Conservation (phyloP, 2,329 filamentous ascomycete species). For the Delphinella strobiligena region DNA sequence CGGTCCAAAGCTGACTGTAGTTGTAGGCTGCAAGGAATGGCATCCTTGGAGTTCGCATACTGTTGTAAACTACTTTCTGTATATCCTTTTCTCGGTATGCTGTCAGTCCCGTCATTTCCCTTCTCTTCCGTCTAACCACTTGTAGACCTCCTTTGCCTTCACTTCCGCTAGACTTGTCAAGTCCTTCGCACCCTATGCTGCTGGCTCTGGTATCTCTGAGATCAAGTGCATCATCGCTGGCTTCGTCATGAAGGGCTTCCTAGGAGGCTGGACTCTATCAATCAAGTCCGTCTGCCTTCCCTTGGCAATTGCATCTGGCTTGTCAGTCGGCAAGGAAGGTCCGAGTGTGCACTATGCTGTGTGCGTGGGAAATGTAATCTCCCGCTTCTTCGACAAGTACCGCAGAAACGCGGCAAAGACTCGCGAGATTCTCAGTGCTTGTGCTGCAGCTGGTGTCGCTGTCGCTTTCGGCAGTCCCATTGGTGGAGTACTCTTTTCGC, state of each 20-base stretch:
- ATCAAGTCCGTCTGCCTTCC: slow-evolving; percentile 92
- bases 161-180: slow-evolving; percentile 77
- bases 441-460: slow-evolving; percentile 85
- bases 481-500: slow-evolving; percentile 86
- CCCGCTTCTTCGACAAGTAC: slow-evolving; percentile 85
- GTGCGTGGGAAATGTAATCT: slow-evolving; percentile 94
- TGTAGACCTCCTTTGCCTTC: slow-evolving; percentile 53
- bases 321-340: slow-evolving; percentile 94
- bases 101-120: slow-evolving; percentile 32
- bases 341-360: slow-evolving; percentile 99
- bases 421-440: slow-evolving; percentile 86
- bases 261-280: slow-evolving; percentile 78
- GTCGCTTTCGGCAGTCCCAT: slow-evolving; percentile 97
- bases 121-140: not conserved
- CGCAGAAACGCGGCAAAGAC: slow-evolving; percentile 85
- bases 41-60: slow-evolving; percentile 72
- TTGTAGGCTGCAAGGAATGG: slow-evolving; percentile 64
- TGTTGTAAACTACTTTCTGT: slow-evolving; percentile 73
- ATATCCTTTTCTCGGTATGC: slow-evolving; percentile 60
- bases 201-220: slow-evolving; percentile 92
- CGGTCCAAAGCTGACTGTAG: slow-evolving; percentile 28
- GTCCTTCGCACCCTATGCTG: slow-evolving; percentile 87
- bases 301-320: slow-evolving; percentile 80
- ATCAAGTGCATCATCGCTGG: slow-evolving; percentile 99
- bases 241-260: slow-evolving; percentile 97